A percentile compares a stretch with the other conserved stretches of the same genome.
Conservation (phyloP, 192 early-diverging fungal genomes). For the Ramicandelaber brevisporus region DNA sequence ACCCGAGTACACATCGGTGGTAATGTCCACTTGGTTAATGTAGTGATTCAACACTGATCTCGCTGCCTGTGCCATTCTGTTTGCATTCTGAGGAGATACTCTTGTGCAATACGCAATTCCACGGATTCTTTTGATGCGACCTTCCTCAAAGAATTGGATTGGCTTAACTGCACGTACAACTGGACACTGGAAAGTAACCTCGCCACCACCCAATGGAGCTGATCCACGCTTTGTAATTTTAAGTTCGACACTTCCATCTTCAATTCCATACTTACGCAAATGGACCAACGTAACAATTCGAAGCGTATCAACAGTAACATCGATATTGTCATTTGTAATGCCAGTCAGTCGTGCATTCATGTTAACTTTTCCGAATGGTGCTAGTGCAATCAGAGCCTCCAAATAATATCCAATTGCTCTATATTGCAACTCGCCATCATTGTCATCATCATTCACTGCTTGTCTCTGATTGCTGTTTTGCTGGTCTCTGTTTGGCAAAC, state of each 20-base stretch:
- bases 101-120: slow-evolving; percentile 83
- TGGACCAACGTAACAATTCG: slow-evolving; percentile 73
- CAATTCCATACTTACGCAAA: slow-evolving; percentile 64
- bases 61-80: slow-evolving; percentile 74
- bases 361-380: slow-evolving; percentile 77
- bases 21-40: slow-evolving; percentile 93
- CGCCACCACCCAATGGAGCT: slow-evolving; percentile 77
- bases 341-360: slow-evolving; percentile 63
- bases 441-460: no score
- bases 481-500: no score
- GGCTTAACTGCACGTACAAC: slow-evolving; percentile 50
- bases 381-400: slow-evolving; percentile 72
- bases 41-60: slow-evolving; percentile 66
- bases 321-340: slow-evolving; percentile 81
- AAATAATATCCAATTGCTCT: slow-evolving; percentile 85
- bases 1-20: slow-evolving; percentile 95
- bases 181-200: slow-evolving; percentile 68
- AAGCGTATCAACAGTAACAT: slow-evolving; percentile 74
- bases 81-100: slow-evolving; percentile 84
- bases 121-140: slow-evolving; percentile 76
- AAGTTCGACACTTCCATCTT: slow-evolving; percentile 57
- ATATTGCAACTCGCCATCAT: no score
- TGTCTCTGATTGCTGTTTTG: no score
- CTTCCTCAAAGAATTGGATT: slow-evolving; percentile 56
- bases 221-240: slow-evolving; percentile 77